phyloP scores from a whole-genome alignment of 2,329 filamentous ascomycete species.

The Trichophyton verrucosum region DNA sequence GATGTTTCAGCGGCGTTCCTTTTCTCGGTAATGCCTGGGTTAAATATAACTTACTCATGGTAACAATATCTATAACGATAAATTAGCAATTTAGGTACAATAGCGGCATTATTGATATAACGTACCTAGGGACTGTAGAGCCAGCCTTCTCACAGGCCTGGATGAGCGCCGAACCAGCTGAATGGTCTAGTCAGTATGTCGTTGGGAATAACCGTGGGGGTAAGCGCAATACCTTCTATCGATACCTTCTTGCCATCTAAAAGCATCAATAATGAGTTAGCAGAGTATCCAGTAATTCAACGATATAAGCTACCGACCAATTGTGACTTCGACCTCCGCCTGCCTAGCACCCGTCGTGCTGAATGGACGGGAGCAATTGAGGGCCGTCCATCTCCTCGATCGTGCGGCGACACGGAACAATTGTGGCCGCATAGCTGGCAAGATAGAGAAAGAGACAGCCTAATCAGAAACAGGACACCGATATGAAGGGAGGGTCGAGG shows the following conservation, averaged over 20 bases:
- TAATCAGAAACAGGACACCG: constrained; percentile 1
- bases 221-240: constrained; percentile 62
- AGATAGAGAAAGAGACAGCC: constrained; percentile 12
- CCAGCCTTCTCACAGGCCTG: constrained; percentile 99
- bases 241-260: constrained; percentile 95
- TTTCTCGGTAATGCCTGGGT: background rate
- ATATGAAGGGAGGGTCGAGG: background rate
- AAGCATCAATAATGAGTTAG: constrained; percentile 22
- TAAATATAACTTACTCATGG: constrained; percentile 60
- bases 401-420: constrained; percentile 50
- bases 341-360: constrained; percentile 63
- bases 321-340: constrained; percentile 92
- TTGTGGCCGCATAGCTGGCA: constrained; percentile 50
- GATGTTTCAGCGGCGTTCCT: constrained; percentile 6
- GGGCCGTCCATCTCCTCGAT: constrained; percentile 40
- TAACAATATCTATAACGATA: constrained; percentile 69
- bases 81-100: constrained; percentile 22
- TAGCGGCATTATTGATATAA: constrained; percentile 6
- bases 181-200: constrained; percentile 17
- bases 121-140: constrained; percentile 69
- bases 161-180: constrained; percentile 91
- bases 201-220: constrained; percentile 18
- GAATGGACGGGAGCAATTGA: constrained; percentile 62
- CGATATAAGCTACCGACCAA: constrained; percentile 49
- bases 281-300: constrained; percentile 18